Base-by-base conservation (phyloP, 73 alveolate genomes). In the Stentor roeselii region DNA sequence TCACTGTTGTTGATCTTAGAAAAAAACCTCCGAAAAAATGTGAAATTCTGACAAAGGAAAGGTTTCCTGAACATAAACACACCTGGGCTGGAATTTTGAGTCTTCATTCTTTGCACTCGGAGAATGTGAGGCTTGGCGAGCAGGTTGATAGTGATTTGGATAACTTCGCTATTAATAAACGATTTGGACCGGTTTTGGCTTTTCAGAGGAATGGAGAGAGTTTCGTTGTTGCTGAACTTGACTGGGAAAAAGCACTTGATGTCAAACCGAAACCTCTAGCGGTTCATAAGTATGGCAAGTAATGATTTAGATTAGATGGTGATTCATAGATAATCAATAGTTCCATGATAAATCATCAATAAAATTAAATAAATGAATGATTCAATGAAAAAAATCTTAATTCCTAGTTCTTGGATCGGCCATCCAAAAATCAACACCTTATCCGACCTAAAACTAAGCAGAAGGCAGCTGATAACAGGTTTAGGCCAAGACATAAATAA, bases 11-110 rank as follows among this genome's bases (percentile, higher is more conserved):
- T 21, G 80, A 67, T 30, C 34, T 67, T 27, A 11, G 27, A 0
- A 67, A 67, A 67, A 67, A 67, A 67, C 80, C 80, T 27, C 80
- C 80, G 34, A 67, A 67, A 67, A 67, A 32, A 67, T 21, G 41
- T 67, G 80, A 67, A 21, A 67, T 67, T 67, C 21, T 67, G 80
- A 32, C 37, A 67, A 67, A 67, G 34, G 37, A 67, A 36, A n/a
- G 80, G 27, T 67, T 67, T 32, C 80, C 80, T 21, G 80, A 67
- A 2, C 80, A 67, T 40, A 67, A 32, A 21, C 80, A 67, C n/a
- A 67, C 80, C 34, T 67, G 80, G 80, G 41, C n/a, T 21, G 80
- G 80, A 2, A 40, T 67, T 67, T 67, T 67, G 34, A 67, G 37
- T 2, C n/a, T 32, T 21, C 80, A 67, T 32, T 32, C 80, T 67